Evolutionary conservation across 2,329 filamentous ascomycete genomes (phyloP).

Genomic region (Colletotrichum gloeosporioides): DNA sequence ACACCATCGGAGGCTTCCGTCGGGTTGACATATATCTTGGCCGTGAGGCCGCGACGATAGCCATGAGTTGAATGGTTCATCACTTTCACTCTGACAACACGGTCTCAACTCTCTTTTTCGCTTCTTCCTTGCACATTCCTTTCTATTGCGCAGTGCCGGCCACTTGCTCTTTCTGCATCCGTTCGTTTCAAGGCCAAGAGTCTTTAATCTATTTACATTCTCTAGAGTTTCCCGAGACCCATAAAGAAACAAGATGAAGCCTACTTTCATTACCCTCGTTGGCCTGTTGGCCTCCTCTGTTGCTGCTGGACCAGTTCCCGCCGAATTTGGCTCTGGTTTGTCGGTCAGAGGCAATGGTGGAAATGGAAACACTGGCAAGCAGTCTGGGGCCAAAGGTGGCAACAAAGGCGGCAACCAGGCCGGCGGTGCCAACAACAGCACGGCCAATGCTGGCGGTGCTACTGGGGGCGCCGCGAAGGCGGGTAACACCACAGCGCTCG

Average conservation of each 20-base stretch:
- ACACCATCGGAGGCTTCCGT: not conserved
- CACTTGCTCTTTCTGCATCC: slow-evolving; percentile 14
- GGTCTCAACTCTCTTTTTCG: not conserved
- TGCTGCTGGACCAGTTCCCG: slow-evolving; percentile 5
- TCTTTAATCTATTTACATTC: not conserved
- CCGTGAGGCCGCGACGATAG: not conserved
- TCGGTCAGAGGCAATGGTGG: not conserved
- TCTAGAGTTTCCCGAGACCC: not conserved
- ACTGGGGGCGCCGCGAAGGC: not conserved
- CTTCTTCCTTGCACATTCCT: not conserved
- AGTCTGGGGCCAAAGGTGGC: not conserved
- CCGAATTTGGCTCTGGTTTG: not conserved
- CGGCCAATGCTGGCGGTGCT: not conserved
- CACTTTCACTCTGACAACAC: not conserved
- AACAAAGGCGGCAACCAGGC: not conserved
- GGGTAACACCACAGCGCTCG: not conserved
- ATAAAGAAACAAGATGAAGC: slow-evolving; percentile 3
- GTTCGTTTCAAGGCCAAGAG: not conserved
- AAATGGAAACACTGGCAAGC: not conserved
- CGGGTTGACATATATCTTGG: not conserved
- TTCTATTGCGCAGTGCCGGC: slow-evolving; percentile 15
- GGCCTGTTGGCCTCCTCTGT: slow-evolving; percentile 7
- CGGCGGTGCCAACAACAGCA: slow-evolving; percentile 1
- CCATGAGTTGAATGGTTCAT: not conserved
- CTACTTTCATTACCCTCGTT: slow-evolving; percentile 2